A percentile compares a stretch with the other conserved stretches of the same genome.
These are phyloP conservation scores for Cercospora sp. DNA, from an alignment of 2,329 filamentous ascomycete species.

Conservation along the genomic window DNA sequence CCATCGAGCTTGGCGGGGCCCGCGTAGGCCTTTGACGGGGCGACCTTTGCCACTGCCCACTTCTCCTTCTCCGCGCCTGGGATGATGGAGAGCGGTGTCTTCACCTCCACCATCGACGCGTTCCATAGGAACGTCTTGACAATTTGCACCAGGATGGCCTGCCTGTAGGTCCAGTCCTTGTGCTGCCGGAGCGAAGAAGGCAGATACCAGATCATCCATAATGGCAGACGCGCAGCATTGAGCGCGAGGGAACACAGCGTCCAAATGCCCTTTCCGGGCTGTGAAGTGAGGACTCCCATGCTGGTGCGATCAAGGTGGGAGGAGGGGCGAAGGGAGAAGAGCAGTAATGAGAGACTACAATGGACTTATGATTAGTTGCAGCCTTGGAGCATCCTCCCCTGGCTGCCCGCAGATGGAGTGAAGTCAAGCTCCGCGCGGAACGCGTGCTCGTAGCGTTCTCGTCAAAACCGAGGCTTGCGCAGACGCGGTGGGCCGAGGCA, in stretches of 20 bases:
- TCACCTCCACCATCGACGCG: constrained; percentile 32
- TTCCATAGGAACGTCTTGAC: constrained; percentile 40
- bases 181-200: constrained; percentile 42
- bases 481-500: background rate
- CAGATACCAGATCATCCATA: constrained; percentile 45
- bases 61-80: constrained; percentile 43
- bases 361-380: background rate
- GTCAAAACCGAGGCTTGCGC: background rate
- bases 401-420: background rate
- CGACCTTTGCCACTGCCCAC: constrained; percentile 37
- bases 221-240: constrained; percentile 41
- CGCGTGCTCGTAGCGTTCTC: background rate
- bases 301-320: background rate
- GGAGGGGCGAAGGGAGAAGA: background rate
- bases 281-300: constrained; percentile 33
- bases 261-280: constrained; percentile 46
- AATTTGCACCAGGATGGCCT: constrained; percentile 42
- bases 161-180: constrained; percentile 43
- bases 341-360: background rate
- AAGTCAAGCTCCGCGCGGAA: background rate
- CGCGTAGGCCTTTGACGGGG: constrained; percentile 19
- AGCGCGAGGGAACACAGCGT: constrained; percentile 39
- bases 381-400: background rate
- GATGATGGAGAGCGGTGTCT: constrained; percentile 38
- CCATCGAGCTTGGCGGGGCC: constrained; percentile 33